Evolutionary conservation across 2,329 filamentous ascomycete genomes (phyloP).

Genomic region (Trichoderma pleuroti): DNA sequence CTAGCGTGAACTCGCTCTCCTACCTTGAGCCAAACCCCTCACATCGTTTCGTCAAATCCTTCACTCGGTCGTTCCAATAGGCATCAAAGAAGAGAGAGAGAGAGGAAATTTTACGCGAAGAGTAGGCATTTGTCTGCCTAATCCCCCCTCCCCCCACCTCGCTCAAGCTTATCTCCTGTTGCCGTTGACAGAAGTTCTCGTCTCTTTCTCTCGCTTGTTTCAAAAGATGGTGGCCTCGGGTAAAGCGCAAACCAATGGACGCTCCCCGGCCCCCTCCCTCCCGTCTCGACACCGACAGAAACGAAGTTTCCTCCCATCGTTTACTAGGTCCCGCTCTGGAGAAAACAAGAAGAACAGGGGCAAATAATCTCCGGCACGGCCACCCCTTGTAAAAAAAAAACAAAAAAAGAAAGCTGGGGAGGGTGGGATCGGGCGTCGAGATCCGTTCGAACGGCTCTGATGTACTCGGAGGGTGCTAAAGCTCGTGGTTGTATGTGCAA

Average conservation of each 20-base stretch:
- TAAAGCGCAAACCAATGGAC: not conserved
- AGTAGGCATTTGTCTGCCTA: not conserved
- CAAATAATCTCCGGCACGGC: not conserved
- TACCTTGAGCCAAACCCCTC: not conserved
- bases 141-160: not conserved
- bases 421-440: not conserved
- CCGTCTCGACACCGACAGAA: not conserved
- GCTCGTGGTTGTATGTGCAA: constrained; percentile 3
- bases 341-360: not conserved
- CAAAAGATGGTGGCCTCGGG: not conserved
- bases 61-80: not conserved
- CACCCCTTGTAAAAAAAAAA: not conserved
- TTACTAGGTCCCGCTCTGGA: not conserved
- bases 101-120: not conserved
- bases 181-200: not conserved
- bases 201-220: not conserved
- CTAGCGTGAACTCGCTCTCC: not conserved
- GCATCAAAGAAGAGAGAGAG: not conserved
- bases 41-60: not conserved
- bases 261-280: not conserved
- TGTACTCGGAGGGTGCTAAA: constrained; percentile 1
- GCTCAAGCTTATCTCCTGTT: not conserved
- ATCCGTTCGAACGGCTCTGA: not conserved
- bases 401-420: not conserved
- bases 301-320: not conserved